Percentiles rank a stretch among this genome's conserved stretches.
phyloP scores from a whole-genome alignment of 208 protist genomes.

The Acanthamoeba quina region DNA sequence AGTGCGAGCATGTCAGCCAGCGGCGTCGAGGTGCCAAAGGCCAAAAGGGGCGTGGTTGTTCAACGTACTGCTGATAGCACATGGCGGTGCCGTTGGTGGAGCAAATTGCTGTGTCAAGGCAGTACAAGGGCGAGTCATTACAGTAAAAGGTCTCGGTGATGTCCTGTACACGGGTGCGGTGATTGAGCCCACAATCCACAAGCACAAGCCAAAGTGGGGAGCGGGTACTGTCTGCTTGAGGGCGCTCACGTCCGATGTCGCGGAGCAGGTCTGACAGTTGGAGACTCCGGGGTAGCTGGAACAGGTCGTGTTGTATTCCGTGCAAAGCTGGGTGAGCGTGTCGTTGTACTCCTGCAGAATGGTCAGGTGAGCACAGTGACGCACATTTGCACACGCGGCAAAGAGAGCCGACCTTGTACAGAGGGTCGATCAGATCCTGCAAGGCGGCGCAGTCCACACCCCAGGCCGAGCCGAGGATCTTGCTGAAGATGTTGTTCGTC shows the following conservation, averaged over 20 bases:
- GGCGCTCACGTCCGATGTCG: neutral
- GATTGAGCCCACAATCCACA: neutral
- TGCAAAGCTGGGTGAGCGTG: neutral
- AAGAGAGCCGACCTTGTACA: neutral
- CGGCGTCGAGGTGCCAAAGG: neutral
- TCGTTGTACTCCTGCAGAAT: neutral
- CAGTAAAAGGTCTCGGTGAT: neutral
- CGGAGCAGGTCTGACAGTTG: neutral
- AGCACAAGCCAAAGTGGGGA: neutral
- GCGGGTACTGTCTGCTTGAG: neutral
- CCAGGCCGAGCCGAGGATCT: neutral
- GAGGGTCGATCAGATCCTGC: conserved; percentile 1
- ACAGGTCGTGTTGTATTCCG: neutral
- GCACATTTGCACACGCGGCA: neutral
- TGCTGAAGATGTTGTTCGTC: conserved; percentile 17
- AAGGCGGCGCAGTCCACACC: neutral
- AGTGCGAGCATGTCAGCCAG: neutral
- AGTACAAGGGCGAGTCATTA: neutral
- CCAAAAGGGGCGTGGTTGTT: neutral
- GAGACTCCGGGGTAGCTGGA: neutral
- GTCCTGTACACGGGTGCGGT: neutral
- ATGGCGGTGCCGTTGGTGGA: neutral
- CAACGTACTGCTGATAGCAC: neutral
- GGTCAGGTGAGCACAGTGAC: neutral
- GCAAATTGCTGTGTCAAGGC: neutral